A percentile compares a stretch with the other conserved stretches of the same genome.
These are phyloP conservation scores for Gossypium davidsonii DNA, from an alignment of 441 rosid species.

Conservation along the genomic window DNA sequence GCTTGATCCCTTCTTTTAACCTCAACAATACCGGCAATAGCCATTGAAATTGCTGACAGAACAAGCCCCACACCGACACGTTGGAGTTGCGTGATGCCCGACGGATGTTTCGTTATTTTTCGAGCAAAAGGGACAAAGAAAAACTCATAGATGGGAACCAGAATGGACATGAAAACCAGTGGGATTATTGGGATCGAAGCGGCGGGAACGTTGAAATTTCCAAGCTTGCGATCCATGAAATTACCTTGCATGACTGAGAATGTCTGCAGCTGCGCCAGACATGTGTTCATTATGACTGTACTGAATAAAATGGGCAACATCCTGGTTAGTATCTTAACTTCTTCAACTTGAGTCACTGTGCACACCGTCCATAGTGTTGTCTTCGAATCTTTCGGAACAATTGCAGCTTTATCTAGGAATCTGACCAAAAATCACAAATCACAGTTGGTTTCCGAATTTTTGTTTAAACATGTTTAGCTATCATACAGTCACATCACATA, in stretches of 20 bases:
- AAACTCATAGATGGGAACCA: constrained; percentile 12
- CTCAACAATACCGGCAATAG: constrained; percentile 8
- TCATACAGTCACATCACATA: neutral
- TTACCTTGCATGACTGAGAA: constrained; percentile 12
- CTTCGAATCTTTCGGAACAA: constrained; percentile 16
- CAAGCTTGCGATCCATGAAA: neutral
- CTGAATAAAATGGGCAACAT: constrained; percentile 47
- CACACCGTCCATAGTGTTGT: constrained; percentile 26
- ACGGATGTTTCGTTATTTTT: constrained; percentile 13
- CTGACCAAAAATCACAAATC: constrained; percentile 14
- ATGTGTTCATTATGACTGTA: constrained; percentile 57
- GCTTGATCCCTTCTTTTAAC: constrained; percentile 37
- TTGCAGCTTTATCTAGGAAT: constrained; percentile 44
- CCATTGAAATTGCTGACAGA: constrained; percentile 17
- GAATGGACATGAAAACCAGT: constrained; percentile 6
- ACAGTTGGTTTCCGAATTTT: neutral
- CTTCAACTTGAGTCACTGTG: constrained; percentile 57
- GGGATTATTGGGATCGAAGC: constrained; percentile 13
- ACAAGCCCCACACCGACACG: constrained; percentile 17
- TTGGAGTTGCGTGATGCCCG: constrained; percentile 16
- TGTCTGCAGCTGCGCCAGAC: constrained; percentile 47
- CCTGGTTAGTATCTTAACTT: constrained; percentile 48
- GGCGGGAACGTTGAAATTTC: constrained; percentile 10
- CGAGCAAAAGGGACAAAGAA: constrained; percentile 16
- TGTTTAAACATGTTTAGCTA: neutral